Conservation (phyloP, 345 rosid species). For the Hevea brasiliensis region DNA sequence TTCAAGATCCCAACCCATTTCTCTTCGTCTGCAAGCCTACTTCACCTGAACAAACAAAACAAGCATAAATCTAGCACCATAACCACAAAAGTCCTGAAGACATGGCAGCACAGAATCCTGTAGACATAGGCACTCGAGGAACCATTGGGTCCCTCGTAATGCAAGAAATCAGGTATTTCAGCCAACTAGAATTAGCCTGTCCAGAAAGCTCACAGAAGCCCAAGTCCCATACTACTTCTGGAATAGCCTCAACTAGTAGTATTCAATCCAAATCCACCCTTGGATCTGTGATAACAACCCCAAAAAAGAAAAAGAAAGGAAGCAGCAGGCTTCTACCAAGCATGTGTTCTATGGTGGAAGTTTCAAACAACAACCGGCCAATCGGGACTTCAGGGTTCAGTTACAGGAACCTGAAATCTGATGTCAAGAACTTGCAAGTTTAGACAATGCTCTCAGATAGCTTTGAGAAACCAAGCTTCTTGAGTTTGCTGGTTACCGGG, state of each 20-base stretch:
- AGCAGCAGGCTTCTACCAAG: slow-evolving; percentile 45
- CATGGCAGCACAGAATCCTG: slow-evolving; percentile 41
- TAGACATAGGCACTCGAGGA: slow-evolving; percentile 59
- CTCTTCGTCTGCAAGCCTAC: slow-evolving; percentile 36
- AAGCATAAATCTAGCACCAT: slow-evolving; percentile 33
- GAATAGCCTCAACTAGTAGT: slow-evolving; percentile 26
- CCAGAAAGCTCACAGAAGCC: slow-evolving; percentile 37
- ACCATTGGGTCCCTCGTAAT: slow-evolving; percentile 52
- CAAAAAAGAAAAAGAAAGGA: slow-evolving; percentile 55
- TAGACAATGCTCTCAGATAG: slow-evolving; percentile 71
- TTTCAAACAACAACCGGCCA: slow-evolving; percentile 40
- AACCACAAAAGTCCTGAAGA: slow-evolving; percentile 16
- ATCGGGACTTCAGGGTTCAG: slow-evolving; percentile 39
- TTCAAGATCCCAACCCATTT: slow-evolving; percentile 21
- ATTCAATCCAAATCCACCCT: slow-evolving; percentile 23
- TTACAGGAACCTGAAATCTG: slow-evolving; percentile 58
- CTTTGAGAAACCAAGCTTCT: slow-evolving; percentile 94
- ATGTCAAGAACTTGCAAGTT: slow-evolving; percentile 45
- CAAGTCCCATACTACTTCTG: slow-evolving; percentile 15
- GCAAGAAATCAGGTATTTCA: slow-evolving; percentile 59
- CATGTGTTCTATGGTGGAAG: slow-evolving; percentile 62
- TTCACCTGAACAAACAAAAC: slow-evolving; percentile 16
- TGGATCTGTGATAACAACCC: slow-evolving; percentile 29
- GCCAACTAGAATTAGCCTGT: slow-evolving; percentile 37
- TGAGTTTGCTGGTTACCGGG: slow-evolving; percentile 73